Conservation (phyloP, 176 grass and related monocot genomes). For the Musa troglodytarum region DNA sequence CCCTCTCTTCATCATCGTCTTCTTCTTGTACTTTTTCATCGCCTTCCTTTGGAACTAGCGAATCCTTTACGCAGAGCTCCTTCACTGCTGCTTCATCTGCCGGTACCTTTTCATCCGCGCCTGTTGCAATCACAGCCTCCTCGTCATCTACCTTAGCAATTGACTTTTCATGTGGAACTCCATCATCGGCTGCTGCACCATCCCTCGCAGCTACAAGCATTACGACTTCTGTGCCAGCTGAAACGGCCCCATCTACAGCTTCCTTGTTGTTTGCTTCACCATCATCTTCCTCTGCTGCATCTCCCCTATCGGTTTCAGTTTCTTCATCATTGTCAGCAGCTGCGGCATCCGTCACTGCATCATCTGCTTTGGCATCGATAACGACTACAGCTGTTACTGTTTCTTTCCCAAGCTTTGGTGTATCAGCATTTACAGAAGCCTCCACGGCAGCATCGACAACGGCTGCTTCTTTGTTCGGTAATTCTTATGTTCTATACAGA, state of each 20-base stretch:
- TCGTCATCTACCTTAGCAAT: constrained; percentile 24
- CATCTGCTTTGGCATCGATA: not conserved
- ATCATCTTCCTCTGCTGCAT: not conserved
- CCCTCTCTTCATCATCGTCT: constrained; percentile 32
- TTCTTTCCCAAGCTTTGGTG: constrained; percentile 53
- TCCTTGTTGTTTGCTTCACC: constrained; percentile 40
- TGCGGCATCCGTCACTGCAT: not conserved
- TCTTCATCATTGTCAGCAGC: constrained; percentile 28
- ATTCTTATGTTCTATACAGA: constrained; percentile 18
- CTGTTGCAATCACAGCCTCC: constrained; percentile 4
- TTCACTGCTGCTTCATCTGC: constrained; percentile 14
- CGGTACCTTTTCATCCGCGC: constrained; percentile 7
- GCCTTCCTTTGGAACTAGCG: constrained; percentile 1
- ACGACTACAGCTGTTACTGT: constrained; percentile 27
- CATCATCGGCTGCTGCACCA: constrained; percentile 17
- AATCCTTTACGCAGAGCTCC: constrained; percentile 30
- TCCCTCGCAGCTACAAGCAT: constrained; percentile 16
- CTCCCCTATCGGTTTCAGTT: constrained; percentile 30
- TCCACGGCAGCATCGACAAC: constrained; percentile 25
- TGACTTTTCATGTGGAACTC: constrained; percentile 43
- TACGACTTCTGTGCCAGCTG: constrained; percentile 19
- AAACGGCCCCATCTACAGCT: constrained; percentile 28
- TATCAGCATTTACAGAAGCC: constrained; percentile 30
- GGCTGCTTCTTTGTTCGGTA: constrained; percentile 42
- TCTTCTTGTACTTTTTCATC: not conserved